A percentile compares a stretch with the other conserved stretches of the same genome.
phyloP scores from a whole-genome alignment of 306 rosid species.

The Glycine latifolia region DNA sequence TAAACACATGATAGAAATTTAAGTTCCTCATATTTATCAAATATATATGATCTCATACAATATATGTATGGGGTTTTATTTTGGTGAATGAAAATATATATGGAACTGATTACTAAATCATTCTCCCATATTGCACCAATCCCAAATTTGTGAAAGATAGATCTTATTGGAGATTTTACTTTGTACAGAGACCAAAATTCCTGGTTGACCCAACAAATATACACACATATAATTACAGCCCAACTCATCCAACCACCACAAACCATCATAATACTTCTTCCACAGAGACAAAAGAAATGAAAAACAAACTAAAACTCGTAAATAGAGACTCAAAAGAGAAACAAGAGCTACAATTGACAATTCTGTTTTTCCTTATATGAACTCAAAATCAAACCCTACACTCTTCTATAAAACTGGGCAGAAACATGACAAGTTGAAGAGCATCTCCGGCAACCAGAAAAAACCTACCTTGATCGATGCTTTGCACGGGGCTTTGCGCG shows the following conservation, averaged over 20 bases:
- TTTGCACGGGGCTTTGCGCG: slow-evolving; percentile 32
- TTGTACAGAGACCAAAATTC: slow-evolving; percentile 43
- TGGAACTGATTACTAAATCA: too few relatives aligned
- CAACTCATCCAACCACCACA: too few relatives aligned
- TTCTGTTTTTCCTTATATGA: not conserved
- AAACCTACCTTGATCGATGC: slow-evolving; percentile 56
- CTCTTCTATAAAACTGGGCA: too few relatives aligned
- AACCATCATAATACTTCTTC: not conserved
- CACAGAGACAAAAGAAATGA: not conserved
- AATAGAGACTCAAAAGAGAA: not conserved
- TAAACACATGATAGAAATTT: not conserved
- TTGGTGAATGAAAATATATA: too few relatives aligned
- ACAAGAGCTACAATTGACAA: not conserved
- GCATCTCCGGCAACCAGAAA: slow-evolving; percentile 25
- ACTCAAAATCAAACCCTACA: too few relatives aligned
- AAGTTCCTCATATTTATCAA: not conserved
- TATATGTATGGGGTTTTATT: too few relatives aligned
- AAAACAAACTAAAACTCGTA: not conserved
- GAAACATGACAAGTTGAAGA: too few relatives aligned
- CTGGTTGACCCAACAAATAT: slow-evolving; percentile 25
- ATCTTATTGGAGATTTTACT: slow-evolving; percentile 19
- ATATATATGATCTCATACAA: too few relatives aligned
- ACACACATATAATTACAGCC: slow-evolving; percentile 52
- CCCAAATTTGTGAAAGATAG: not conserved
- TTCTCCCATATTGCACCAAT: too few relatives aligned